Conservation (phyloP, 495 filamentous ascomycete species). For the Viridothelium virens region DNA sequence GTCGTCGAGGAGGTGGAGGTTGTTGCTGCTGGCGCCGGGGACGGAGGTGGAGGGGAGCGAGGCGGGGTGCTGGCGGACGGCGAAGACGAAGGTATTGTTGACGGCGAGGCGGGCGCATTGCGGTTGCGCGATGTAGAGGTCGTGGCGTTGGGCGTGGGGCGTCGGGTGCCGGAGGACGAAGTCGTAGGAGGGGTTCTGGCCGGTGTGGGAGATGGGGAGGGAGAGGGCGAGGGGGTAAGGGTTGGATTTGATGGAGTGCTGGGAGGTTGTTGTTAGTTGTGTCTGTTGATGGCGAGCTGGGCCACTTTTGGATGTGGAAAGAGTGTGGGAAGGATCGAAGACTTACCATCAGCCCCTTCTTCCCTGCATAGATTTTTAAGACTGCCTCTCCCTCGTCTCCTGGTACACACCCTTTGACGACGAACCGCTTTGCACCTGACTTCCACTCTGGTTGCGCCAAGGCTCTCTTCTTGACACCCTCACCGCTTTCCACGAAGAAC, state of each 20-base stretch:
- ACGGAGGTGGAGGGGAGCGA: conserved; percentile 42
- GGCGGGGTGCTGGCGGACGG: conserved; percentile 84
- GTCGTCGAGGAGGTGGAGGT: conserved; percentile 1
- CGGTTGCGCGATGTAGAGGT: conserved; percentile 91
- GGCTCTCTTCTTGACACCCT: conserved; percentile 73
- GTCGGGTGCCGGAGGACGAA: conserved; percentile 91
- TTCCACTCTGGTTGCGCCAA: conserved; percentile 90
- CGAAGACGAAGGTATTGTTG: conserved; percentile 97
- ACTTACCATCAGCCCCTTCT: conserved; percentile 72
- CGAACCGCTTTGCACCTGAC: conserved; percentile 76
- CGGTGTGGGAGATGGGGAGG: conserved; percentile 83
- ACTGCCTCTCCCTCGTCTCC: conserved; percentile 81
- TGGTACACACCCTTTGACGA: conserved; percentile 82
- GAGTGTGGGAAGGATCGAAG: background rate
- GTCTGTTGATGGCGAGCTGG: background rate
- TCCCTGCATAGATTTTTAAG: conserved; percentile 91
- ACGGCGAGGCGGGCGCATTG: conserved; percentile 79
- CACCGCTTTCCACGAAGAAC: conserved; percentile 77
- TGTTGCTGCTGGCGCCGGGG: conserved; percentile 36
- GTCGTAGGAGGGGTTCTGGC: conserved; percentile 86
- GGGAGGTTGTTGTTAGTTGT: background rate
- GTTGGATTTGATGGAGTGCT: conserved; percentile 83
- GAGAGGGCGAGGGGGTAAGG: conserved; percentile 85
- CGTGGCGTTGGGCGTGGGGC: conserved; percentile 90
- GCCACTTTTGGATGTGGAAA: background rate